Percentiles rank a stretch among this genome's conserved stretches.
phyloP scores from a whole-genome alignment of 2,329 filamentous ascomycete species.

The Xylariaceae sp. region DNA sequence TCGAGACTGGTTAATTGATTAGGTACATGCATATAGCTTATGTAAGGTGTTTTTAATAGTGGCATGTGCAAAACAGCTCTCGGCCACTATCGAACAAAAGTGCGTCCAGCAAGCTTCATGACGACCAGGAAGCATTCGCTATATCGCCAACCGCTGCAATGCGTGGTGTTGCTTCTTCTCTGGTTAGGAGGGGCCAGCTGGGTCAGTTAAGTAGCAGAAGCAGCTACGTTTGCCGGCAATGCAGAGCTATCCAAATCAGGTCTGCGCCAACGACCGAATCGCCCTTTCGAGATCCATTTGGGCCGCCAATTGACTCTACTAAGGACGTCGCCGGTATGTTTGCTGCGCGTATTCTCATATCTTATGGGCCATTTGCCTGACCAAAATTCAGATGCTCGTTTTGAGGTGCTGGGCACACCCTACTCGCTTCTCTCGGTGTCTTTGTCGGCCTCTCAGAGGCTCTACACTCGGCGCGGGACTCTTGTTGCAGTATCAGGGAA shows the following conservation, averaged over 20 bases:
- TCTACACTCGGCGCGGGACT: slow-evolving; percentile 91
- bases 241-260: slow-evolving; percentile 67
- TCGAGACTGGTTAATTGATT: too few species aligned
- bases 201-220: slow-evolving; percentile 31
- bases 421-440: slow-evolving; percentile 94
- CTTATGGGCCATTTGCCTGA: neutral
- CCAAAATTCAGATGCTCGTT: slow-evolving; percentile 76
- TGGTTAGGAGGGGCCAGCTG: slow-evolving; percentile 33
- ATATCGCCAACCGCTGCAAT: slow-evolving; percentile 28
- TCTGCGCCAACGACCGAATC: slow-evolving; percentile 63
- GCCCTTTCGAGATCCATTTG: slow-evolving; percentile 59
- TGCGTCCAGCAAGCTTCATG: slow-evolving; percentile 24
- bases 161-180: slow-evolving; percentile 37
- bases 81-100: neutral
- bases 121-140: neutral
- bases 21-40: too few species aligned
- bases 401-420: slow-evolving; percentile 89
- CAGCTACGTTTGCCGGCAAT: slow-evolving; percentile 58
- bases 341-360: too few species aligned
- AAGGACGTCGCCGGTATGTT: slow-evolving; percentile 60
- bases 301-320: slow-evolving; percentile 50
- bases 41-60: too few species aligned
- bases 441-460: slow-evolving; percentile 88
- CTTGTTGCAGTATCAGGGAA: slow-evolving; percentile 90
- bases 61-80: too few species aligned